Conservation (phyloP, 2,329 filamentous ascomycete genomes). For the Trichoderma sp. region DNA sequence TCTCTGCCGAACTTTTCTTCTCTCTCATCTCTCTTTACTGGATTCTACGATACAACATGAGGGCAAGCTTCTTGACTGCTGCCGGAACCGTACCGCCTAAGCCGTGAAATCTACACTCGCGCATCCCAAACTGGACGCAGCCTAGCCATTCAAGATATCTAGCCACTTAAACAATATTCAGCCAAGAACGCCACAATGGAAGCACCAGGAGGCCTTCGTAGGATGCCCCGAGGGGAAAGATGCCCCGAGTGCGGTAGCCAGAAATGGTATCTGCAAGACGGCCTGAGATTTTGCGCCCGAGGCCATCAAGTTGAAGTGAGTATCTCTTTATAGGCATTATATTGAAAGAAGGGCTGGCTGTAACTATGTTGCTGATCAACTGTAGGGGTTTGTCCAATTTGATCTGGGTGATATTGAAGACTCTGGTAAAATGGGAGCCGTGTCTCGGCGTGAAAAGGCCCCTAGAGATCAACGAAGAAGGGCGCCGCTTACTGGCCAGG, state of each 20-base stretch:
- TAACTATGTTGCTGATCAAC: not conserved
- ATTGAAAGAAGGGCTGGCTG: not conserved
- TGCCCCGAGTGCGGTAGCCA: slow-evolving; percentile 69
- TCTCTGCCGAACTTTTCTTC: not conserved
- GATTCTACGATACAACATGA: not conserved
- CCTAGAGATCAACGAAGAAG: slow-evolving; percentile 53
- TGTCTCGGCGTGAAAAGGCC: slow-evolving; percentile 60
- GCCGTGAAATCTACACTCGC: slow-evolving; percentile 7
- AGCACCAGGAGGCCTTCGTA: slow-evolving; percentile 47
- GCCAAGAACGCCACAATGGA: slow-evolving; percentile 39
- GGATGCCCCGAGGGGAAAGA: slow-evolving; percentile 54
- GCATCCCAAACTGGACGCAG: not conserved
- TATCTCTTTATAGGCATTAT: not conserved
- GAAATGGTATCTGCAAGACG: slow-evolving; percentile 73
- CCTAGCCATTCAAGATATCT: not conserved
- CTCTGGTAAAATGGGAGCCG: slow-evolving; percentile 61
- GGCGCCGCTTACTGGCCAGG: slow-evolving; percentile 57
- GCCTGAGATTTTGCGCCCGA: slow-evolving; percentile 75
- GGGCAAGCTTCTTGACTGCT: not conserved
- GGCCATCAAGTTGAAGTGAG: slow-evolving; percentile 76
- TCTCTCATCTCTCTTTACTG: not conserved
- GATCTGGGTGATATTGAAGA: slow-evolving; percentile 69
- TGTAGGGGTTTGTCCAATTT: slow-evolving; percentile 56
- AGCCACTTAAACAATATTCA: not conserved
- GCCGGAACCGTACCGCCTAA: not conserved